Conservation (phyloP, 2,329 filamentous ascomycete genomes). For the Tolypocladium nubicola region DNA sequence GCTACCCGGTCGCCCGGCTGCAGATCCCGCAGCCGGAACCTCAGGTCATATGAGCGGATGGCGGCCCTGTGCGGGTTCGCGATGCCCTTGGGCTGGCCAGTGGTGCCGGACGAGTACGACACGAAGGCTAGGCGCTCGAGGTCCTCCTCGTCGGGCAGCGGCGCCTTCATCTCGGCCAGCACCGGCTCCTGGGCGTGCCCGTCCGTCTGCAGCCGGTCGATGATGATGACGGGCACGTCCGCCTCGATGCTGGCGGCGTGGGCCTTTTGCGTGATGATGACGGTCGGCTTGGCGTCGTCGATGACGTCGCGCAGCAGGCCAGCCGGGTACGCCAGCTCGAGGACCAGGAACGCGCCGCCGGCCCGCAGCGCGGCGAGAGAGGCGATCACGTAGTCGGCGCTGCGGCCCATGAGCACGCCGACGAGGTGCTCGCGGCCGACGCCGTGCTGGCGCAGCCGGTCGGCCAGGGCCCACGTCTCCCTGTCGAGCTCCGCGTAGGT, state of each 20-base stretch:
- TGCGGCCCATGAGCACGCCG: slow-evolving; percentile 64
- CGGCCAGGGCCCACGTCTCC: slow-evolving; percentile 54
- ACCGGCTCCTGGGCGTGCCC: slow-evolving; percentile 12
- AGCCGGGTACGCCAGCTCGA: slow-evolving; percentile 70
- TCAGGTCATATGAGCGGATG: slow-evolving; percentile 61
- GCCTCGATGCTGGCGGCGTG: slow-evolving; percentile 57
- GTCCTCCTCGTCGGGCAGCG: slow-evolving; percentile 53
- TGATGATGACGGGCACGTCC: slow-evolving; percentile 50
- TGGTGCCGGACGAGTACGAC: slow-evolving; percentile 71
- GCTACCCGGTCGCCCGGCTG: slow-evolving; percentile 65
- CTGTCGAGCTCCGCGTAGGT: slow-evolving; percentile 65
- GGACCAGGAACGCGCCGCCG: slow-evolving; percentile 69
- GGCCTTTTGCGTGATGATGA: slow-evolving; percentile 57
- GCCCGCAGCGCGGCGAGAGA: slow-evolving; percentile 69
- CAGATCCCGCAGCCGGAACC: slow-evolving; percentile 61
- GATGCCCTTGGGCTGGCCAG: slow-evolving; percentile 72
- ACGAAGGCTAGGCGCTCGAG: slow-evolving; percentile 68
- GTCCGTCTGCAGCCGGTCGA: slow-evolving; percentile 38
- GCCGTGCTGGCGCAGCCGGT: slow-evolving; percentile 53
- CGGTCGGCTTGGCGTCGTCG: slow-evolving; percentile 60
- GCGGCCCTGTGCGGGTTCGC: slow-evolving; percentile 67
- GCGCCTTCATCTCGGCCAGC: slow-evolving; percentile 28
- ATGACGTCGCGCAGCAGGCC: slow-evolving; percentile 66
- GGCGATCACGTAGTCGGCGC: slow-evolving; percentile 69
- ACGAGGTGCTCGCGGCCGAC: slow-evolving; percentile 65